A percentile compares a stretch with the other conserved stretches of the same genome.
Evolutionary conservation across 73 alveolate species (phyloP).

Genomic region (Symbiodinium natans): DNA sequence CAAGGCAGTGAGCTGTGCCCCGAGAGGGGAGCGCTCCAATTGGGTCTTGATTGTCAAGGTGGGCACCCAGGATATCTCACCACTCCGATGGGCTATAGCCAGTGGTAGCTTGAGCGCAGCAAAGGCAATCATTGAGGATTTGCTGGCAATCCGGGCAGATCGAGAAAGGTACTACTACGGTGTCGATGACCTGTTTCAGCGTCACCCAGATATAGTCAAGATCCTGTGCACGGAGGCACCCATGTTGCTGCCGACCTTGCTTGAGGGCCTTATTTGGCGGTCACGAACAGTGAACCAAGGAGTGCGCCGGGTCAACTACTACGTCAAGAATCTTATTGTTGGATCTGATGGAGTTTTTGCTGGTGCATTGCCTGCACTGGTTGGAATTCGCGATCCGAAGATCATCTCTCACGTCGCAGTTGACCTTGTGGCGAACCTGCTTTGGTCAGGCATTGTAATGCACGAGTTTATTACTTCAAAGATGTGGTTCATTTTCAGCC

Average conservation of each 20-base stretch:
- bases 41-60: conserved; percentile 89
- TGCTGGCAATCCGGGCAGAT: conserved; percentile 77
- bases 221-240: conserved; percentile 79
- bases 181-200: conserved; percentile 35
- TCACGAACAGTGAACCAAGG: conserved; percentile 37
- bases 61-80: conserved; percentile 49
- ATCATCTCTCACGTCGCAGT: conserved; percentile 22
- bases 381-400: conserved; percentile 47
- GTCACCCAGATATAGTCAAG: conserved; percentile 63
- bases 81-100: conserved; percentile 77
- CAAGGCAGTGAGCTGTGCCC: conserved; percentile 49
- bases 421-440: conserved; percentile 37
- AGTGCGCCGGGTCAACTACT: conserved; percentile 79
- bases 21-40: conserved; percentile 72
- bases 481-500: conserved; percentile 58
- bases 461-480: conserved; percentile 33
- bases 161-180: conserved; percentile 62
- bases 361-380: conserved; percentile 37
- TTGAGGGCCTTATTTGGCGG: conserved; percentile 88
- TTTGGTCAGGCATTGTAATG: conserved; percentile 47
- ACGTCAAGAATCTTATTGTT: conserved; percentile 32
- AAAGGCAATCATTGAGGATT: conserved; percentile 76
- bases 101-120: conserved; percentile 80
- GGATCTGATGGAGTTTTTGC: conserved; percentile 50
- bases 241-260: conserved; percentile 45